Percentiles rank a stretch among this genome's conserved stretches.
Evolutionary conservation across 2,329 filamentous ascomycete genomes (phyloP).

Genomic region (Beauveria pseudobassiana): DNA sequence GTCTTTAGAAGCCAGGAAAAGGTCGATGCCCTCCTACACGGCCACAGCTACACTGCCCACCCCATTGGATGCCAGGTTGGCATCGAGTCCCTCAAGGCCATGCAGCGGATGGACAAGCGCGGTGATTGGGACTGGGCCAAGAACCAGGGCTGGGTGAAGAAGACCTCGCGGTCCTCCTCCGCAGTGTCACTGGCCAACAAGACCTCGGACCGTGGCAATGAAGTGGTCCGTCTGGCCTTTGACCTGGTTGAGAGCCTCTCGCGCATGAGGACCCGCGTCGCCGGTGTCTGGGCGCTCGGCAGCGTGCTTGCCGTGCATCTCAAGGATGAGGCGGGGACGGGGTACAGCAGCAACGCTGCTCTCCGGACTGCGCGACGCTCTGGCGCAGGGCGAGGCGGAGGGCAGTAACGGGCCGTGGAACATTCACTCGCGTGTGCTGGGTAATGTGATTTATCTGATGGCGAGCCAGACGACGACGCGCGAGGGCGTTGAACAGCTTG

Average conservation of each 20-base stretch:
- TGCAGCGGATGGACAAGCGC: conserved; percentile 49
- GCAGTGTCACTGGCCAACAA: background rate
- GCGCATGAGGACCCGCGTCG: conserved; percentile 40
- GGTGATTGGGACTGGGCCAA: conserved; percentile 52
- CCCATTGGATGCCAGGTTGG: conserved; percentile 75
- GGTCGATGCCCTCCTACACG: conserved; percentile 71
- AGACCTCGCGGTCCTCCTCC: background rate
- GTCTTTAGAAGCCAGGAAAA: conserved; percentile 67
- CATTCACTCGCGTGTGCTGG: conserved; percentile 46
- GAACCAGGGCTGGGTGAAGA: conserved; percentile 33
- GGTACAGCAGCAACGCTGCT: conserved; percentile 42
- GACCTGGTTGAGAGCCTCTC: conserved; percentile 54
- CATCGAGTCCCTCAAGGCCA: conserved; percentile 52
- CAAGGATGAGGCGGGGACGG: conserved; percentile 31
- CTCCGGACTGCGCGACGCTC: conserved; percentile 31
- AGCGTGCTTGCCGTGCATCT: conserved; percentile 63
- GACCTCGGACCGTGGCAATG: background rate
- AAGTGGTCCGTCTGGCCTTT: conserved; percentile 63
- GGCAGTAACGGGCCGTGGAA: conserved; percentile 33
- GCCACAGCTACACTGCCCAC: conserved; percentile 83
- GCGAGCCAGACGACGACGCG: conserved; percentile 37
- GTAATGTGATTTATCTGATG: conserved; percentile 54
- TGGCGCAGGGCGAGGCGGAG: conserved; percentile 22
- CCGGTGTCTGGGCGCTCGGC: conserved; percentile 65
- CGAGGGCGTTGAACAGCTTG: conserved; percentile 22